Conservation (phyloP, 306 rosid genomes). For the Vachellia collinsii region DNA sequence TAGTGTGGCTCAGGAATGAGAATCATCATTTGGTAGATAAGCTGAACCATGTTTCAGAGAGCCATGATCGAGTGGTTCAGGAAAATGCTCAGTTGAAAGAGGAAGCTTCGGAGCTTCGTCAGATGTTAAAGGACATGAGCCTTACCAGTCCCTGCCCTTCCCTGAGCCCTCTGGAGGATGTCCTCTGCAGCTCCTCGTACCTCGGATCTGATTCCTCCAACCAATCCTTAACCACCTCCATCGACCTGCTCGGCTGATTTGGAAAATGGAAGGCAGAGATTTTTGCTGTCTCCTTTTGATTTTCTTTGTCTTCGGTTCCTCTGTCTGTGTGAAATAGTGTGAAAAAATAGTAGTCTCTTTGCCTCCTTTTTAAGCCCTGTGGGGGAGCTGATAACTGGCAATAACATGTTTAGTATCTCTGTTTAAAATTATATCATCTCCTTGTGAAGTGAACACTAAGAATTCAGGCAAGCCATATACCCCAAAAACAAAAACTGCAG, state of each 20-base stretch:
- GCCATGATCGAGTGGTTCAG: conserved; percentile 61
- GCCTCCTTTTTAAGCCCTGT: conserved; percentile 44
- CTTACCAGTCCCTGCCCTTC: conserved; percentile 58
- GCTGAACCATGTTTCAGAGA: conserved; percentile 68
- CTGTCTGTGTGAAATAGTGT: conserved; percentile 43
- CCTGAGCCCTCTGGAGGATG: conserved; percentile 64
- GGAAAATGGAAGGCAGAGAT: conserved; percentile 15
- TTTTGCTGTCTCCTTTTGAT: not conserved
- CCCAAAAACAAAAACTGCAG: not conserved
- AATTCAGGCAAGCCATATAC: conserved; percentile 10
- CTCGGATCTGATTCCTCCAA: conserved; percentile 42
- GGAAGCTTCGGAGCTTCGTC: conserved; percentile 77
- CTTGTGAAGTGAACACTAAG: not conserved
- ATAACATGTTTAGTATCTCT: conserved; percentile 45
- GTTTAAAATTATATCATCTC: conserved; percentile 31
- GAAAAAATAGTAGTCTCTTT: conserved; percentile 31
- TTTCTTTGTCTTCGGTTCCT: conserved; percentile 20
- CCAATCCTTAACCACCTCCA: conserved; percentile 49
- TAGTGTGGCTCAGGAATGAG: conserved; percentile 86
- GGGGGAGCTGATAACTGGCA: conserved; percentile 48
- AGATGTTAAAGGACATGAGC: conserved; percentile 72
- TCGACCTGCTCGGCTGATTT: conserved; percentile 52
- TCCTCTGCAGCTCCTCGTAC: conserved; percentile 48
- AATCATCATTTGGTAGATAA: conserved; percentile 76
- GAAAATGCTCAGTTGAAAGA: conserved; percentile 85